Base-by-base conservation (phyloP, 2,329 filamentous ascomycete genomes). In the Fonsecaea multimorphosa region DNA sequence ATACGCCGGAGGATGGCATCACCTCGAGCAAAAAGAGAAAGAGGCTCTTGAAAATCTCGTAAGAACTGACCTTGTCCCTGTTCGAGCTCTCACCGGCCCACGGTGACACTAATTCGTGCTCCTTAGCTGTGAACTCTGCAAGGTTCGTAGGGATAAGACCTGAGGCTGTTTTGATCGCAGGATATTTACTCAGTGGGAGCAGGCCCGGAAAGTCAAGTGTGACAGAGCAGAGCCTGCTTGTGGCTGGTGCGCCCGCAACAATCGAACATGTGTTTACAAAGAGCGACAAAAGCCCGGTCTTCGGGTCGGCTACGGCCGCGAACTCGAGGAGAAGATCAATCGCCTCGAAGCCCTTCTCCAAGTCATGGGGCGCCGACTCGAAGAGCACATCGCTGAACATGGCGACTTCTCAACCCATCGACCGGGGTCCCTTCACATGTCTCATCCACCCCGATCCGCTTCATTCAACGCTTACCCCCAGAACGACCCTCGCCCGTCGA, bases 231-330 rank as follows among this genome's bases (percentile, higher is more conserved):
- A 86, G 70, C 85, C 85, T 0, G 84, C 83, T 22, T 91, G 89
- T 77, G 88, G 88, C 31, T 91, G 89, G 89, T 91, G 89, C 75
- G 78, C 86, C 53, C 85, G 88, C 57, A 90, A 91, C 76, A 84
- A 84, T 64, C 86, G 89, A 67, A 70, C 82, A 55, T 91, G 89
- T 74, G 86, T 89, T 73, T 91, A 91, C 74, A 87, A 86, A 65
- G 89, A 90, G 72, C 82, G 89, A 46, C 90, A 90, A 77, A 91
- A 90, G 74, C 88, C 89, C 9, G 89, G 89, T 1, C 81, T 85
- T 46, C 80, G 86, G 22, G 84, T 87, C 70, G 87, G 86, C 46
- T 88, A 88, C 75, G 85, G 85, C 9, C 79, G 86, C 57, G 87
- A 89, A 75, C 81, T 89, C 3, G 86, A 83, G 70, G 78, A 79